Base-by-base conservation (phyloP, 2,329 filamentous ascomycete genomes). In the Claviceps capensis region DNA sequence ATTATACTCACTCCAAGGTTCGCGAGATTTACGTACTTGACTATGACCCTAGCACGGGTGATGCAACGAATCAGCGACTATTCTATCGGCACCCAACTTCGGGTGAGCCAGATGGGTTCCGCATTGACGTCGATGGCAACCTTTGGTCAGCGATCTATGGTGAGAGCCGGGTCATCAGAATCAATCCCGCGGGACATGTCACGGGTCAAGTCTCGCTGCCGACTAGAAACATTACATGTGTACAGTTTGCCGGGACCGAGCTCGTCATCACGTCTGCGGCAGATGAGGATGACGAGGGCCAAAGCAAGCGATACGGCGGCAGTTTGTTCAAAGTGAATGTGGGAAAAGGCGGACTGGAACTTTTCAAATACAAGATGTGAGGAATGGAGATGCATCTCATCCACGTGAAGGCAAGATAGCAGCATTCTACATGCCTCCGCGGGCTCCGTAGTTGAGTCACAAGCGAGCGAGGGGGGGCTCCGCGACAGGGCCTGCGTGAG, bases 141-240 rank as follows among this genome's bases (percentile, higher is more conserved):
- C 75, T 95, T 61, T 96, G 91, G 90, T 83, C 86, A 55, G 86
- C 88, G 7, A 74, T 93, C n/a, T 93, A 88, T 63, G 88, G 88
- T 51, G 86, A 85, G 56, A 73, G 78, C 54, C 78, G 81, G 54
- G 86, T 95, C 23, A 70, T 95, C 57, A 81, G 85, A 64, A 83
- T 95, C 61, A 80, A 77, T 47, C 79, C 82, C 4, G 67, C 76
- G 49, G 88, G 88, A 2, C 71, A 82, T 60, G 68, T 95, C 34
- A 73, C 90, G 5, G 88, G 86, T 6, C 79, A 88, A 69, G 75
- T 96, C 56, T 75, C 72, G 52, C 71, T 94, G 57, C 88, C 89
- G 4, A 94, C 89, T 13, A 76, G 76, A 55, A 86, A 88, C 67
- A 79, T 88, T 57, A 93, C 88, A 7, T 95, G 89, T 68, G 81